A percentile compares a stretch with the other conserved stretches of the same genome.
These are phyloP conservation scores for Ilex aquifolium DNA, from an alignment of 257 asterid genomes.

Conservation along the genomic window DNA sequence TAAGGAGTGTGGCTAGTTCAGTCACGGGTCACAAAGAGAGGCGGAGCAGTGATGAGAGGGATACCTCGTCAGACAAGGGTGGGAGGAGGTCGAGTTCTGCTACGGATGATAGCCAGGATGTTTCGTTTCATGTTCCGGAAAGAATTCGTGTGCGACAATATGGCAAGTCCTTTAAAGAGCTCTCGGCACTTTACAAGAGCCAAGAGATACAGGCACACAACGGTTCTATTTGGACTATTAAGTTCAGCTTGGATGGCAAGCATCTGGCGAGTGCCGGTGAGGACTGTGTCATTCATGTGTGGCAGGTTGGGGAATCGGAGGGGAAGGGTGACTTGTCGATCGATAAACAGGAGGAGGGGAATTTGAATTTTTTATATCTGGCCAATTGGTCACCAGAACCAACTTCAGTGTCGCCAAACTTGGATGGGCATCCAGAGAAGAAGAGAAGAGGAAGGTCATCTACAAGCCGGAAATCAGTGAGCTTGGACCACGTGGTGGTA, in stretches of 20 bases:
- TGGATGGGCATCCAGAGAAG: conserved; percentile 69
- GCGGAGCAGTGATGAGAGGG: conserved; percentile 90
- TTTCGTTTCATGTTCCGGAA: conserved; percentile 79
- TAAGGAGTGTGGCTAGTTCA: conserved; percentile 69
- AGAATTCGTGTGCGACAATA: conserved; percentile 79
- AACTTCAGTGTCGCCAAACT: conserved; percentile 57
- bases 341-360: conserved; percentile 82
- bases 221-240: conserved; percentile 95
- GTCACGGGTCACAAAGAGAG: conserved; percentile 68
- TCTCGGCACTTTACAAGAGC: conserved; percentile 74
- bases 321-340: conserved; percentile 73
- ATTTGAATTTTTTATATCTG: conserved; percentile 57
- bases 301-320: conserved; percentile 84
- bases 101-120: conserved; percentile 95
- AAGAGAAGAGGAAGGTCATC: conserved; percentile 86
- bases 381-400: conserved; percentile 86
- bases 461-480: conserved; percentile 69
- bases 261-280: conserved; percentile 99
- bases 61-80: conserved; percentile 92
- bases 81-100: conserved; percentile 98
- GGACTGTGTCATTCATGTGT: conserved; percentile 90
- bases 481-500: conserved; percentile 73
- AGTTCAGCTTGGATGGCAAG: conserved; percentile 93
- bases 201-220: conserved; percentile 92
- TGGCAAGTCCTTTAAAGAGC: conserved; percentile 86